Base-by-base conservation (phyloP, 306 rosid species). In the Vigna radiata region DNA sequence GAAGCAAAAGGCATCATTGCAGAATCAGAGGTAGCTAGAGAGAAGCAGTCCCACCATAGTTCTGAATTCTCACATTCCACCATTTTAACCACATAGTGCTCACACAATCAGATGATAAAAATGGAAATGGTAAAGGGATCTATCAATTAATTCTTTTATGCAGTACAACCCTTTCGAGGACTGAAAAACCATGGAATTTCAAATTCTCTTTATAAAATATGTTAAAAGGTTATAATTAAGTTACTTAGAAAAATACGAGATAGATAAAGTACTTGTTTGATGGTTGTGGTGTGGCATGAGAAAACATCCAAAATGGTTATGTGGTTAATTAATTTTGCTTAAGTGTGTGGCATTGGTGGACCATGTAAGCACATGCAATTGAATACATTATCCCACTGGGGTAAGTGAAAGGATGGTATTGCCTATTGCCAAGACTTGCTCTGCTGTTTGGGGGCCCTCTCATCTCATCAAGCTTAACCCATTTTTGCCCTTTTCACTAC, bases 371-470 rank as follows among this genome's bases (percentile, higher is more conserved):
- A 82, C 85, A 73, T 77, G 81, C 37, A 59, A 81, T 77, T 76
- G 36, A 80, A 72, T 56, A 67, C 69, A 39, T 71, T 60, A 73
- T 72, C 66, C 43, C 16, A 4, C 23, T 67, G 73, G 50, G 49
- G 61, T 44, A 55, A 43, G 21, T 36, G 75, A 60, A 78, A 77
- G 61, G 60, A 56, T 77, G 75, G 17, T 29, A 21, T 78, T 78
- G 52, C 63, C 71, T 21, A 33, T 60, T 23, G 82, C 80, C 74
- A 70, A 73, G 4, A 11, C 80, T 72, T 16, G 58, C 80, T 75
- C 37, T 78, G 83, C 82, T 78, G 81, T 78, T 75, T 58, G 83
- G 83, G 83, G 58, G 80, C 85, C 85, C 73, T 46, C 80, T 52
- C 68, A 2, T 29, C 43, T 37, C 77, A 69, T 16, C 39, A 27